Conservation (phyloP, 768 basidiomycete species). For the Hericium alpestre region DNA sequence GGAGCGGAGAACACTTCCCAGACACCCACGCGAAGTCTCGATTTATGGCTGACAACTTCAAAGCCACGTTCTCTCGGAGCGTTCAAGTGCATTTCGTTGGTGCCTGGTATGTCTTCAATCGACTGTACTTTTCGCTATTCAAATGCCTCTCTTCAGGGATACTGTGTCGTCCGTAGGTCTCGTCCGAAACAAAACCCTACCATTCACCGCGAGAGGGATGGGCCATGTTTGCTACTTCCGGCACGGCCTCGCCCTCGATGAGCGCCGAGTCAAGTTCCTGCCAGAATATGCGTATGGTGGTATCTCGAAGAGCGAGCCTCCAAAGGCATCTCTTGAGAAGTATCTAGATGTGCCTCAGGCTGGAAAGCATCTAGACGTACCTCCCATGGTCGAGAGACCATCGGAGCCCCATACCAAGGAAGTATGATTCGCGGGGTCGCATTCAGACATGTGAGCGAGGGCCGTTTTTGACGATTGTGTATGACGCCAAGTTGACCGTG, state of each 20-base stretch:
- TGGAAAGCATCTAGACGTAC: no score
- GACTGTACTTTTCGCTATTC: neutral
- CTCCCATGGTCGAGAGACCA: no score
- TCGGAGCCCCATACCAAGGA: conserved; percentile 18
- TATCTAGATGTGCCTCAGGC: no score
- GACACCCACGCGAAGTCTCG: no score
- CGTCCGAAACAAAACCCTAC: conserved; percentile 20
- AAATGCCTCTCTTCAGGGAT: conserved; percentile 23
- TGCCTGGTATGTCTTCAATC: conserved; percentile 5
- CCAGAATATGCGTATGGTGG: conserved; percentile 21
- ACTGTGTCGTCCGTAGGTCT: conserved; percentile 37
- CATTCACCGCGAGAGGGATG: conserved; percentile 21
- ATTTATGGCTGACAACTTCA: neutral
- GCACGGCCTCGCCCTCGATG: conserved; percentile 38
- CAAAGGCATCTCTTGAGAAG: no score
- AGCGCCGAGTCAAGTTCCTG: conserved; percentile 35
- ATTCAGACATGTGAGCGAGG: conserved; percentile 23
- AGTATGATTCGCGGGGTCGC: conserved; percentile 22
- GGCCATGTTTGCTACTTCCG: conserved; percentile 28
- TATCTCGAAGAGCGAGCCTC: neutral
- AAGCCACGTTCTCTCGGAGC: neutral
- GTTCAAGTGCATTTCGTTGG: conserved; percentile 34
- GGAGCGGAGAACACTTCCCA: no score
- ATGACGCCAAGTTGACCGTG: neutral
- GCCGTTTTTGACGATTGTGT: neutral